Evolutionary conservation across 148 eudicot genomes (phyloP), one percentile per base, ranked within the genome.

Genomic region (Rhododendron molle): DNA sequence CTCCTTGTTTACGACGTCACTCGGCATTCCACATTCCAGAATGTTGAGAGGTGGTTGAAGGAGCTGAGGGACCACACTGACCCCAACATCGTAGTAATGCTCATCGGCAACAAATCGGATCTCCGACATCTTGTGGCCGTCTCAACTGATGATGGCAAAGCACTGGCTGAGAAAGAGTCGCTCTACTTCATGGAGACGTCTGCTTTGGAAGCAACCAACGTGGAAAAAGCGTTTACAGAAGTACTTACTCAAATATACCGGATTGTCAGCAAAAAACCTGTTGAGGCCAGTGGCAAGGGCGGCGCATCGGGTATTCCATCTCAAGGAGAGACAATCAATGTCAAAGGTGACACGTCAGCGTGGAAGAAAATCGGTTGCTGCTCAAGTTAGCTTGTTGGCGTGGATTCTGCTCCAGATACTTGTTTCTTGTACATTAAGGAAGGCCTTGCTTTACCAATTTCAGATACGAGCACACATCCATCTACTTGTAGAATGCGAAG

Each of bases 151-250:
- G 96, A 93, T 82, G 98, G 94, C 49, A 93, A 87, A 85, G 85
- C 92, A 14, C 87, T 96, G 56, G 95, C 98, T 0, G 98, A 94
- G 87, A 88, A 83, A 58, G 96, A 94, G 83, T 90, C 92, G 62
- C 94, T 94, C 79, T 93, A 85, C 90, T 96, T 92, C 87, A 96
- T 96, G 98, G 98, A 94, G 92, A 94, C 98, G 60, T 96, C 98
- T 40, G 98, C 98, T 38, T 84, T 94, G 36, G 96, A 96, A 83
- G 98, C 98, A 56, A 96, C 95, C 78, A 96, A 96, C 46, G 98
- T 96, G 21, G 94, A 94, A 81, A 93, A 87, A 73, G 98, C 98
- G 28, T 96, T 96, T 58, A 85, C 93, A 1, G 96, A 96, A 87
- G 96, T 91, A 72, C 93, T 96, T 21, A 83, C 89, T 46, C 94